Base-by-base conservation (phyloP, 257 asterid species). In the Petunia secreta region DNA sequence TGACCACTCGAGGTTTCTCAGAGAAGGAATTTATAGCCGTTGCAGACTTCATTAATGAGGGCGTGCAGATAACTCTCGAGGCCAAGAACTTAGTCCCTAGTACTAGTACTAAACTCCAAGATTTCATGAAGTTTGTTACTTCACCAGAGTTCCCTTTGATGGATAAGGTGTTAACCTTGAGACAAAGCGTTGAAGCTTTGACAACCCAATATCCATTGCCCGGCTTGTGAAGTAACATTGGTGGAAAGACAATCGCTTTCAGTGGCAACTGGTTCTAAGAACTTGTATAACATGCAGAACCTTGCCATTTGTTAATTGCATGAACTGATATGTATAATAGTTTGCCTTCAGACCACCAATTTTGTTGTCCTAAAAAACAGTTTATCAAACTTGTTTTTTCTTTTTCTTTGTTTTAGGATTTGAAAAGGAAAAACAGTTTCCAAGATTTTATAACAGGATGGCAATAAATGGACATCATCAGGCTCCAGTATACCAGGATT, bases 11-110 rank as follows among this genome's bases (percentile, higher is more conserved):
- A 88, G 96, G 98, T 84, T 94, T 96, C 63, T 65, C 84, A 1
- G 98, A 94, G 81, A 81, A 79, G 2, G 99, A 96, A 25, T 96
- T 96, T 58, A 63, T 86, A 25, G 34, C 85, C 4, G 87, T 89
- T 69, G 98, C 97, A 50, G 97, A 94, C 79, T 92, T 90, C 78
- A 94, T 96, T 68, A 91, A 96, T 36, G 98, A 96, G 86, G 99
- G 99, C 8, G 94, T 94, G 62, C 97, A 91, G 83, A 92, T 94
- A 50, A 82, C 95, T 37, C 83, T 80, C 0, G 97, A 92, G 46
- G 98, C 99, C 55, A 96, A 92, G 89, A 87, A 84, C 64, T 84
- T 90, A 3, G 92, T 79, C 39, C 65, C 94, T 9, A 92, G 97
- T 69, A 40, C 98, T 9, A 92, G 97, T 69, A 40, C 97, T 34